Conservation (phyloP, 176 grass and related monocot species). For the Themeda triandra region DNA sequence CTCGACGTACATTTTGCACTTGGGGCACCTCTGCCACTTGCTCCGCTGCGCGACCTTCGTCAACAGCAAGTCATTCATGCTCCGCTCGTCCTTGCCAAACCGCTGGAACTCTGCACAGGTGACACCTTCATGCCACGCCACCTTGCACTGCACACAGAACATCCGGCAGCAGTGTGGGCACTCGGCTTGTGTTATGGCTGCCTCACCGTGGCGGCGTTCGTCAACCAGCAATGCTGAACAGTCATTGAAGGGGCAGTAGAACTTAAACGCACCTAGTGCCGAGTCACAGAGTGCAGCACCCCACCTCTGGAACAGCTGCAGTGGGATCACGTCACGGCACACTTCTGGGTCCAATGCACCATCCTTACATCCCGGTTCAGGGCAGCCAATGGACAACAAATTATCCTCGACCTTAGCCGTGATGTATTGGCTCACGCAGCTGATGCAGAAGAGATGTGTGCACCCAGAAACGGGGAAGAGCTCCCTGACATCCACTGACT, state of each 20-base stretch:
- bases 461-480: constrained; percentile 42
- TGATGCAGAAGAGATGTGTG: constrained; percentile 52
- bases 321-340: constrained; percentile 42
- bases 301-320: constrained; percentile 47
- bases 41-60: constrained; percentile 37
- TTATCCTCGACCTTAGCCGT: constrained; percentile 51
- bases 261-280: constrained; percentile 26
- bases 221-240: constrained; percentile 50
- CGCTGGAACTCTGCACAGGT: constrained; percentile 45
- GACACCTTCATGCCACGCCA: constrained; percentile 59
- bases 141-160: constrained; percentile 68
- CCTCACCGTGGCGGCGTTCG: constrained; percentile 18
- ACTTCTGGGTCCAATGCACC: constrained; percentile 41
- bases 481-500: constrained; percentile 1
- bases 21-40: constrained; percentile 77
- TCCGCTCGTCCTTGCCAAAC: constrained; percentile 43
- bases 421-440: constrained; percentile 61
- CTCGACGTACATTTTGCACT: constrained; percentile 83
- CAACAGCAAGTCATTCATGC: constrained; percentile 54
- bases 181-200: constrained; percentile 7
- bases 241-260: constrained; percentile 75
- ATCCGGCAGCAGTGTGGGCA: constrained; percentile 60
- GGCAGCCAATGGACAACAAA: constrained; percentile 39
- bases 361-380: constrained; percentile 26
- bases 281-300: constrained; percentile 43